Conservation (phyloP, 2,329 filamentous ascomycete genomes). For the Colletotrichum tamarilloi region DNA sequence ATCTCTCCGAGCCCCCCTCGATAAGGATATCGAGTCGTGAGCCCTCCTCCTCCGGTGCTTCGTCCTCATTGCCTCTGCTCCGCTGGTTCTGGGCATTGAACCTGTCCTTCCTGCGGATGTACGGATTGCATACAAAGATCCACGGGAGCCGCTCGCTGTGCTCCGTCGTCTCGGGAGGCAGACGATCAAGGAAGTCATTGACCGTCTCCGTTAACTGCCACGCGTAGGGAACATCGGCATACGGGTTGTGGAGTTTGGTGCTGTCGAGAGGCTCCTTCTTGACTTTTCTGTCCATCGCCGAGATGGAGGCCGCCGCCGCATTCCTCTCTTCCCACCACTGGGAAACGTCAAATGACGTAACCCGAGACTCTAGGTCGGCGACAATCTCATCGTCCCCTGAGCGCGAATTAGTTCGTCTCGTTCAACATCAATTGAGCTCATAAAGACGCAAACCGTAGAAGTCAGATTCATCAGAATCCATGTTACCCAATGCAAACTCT, state of each 20-base stretch:
- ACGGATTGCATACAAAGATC: constrained; percentile 80
- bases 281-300: not conserved
- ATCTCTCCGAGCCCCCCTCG: constrained; percentile 62
- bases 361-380: constrained; percentile 59
- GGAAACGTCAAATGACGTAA: constrained; percentile 60
- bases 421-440: not conserved
- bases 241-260: constrained; percentile 65
- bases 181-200: constrained; percentile 72
- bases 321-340: constrained; percentile 59
- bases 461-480: constrained; percentile 37
- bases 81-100: constrained; percentile 46
- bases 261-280: constrained; percentile 16
- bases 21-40: constrained; percentile 61
- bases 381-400: constrained; percentile 67
- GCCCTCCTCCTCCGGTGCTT: constrained; percentile 58
- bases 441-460: constrained; percentile 39
- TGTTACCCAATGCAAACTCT: not conserved
- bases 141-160: constrained; percentile 63
- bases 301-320: constrained; percentile 1
- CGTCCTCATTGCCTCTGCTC: constrained; percentile 59
- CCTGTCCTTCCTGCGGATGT: constrained; percentile 52
- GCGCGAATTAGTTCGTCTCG: not conserved
- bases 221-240: constrained; percentile 63
- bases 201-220: constrained; percentile 75
- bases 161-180: constrained; percentile 74